Evolutionary conservation across 345 rosid species (phyloP).

Genomic region (Eucalyptus microcorys): DNA sequence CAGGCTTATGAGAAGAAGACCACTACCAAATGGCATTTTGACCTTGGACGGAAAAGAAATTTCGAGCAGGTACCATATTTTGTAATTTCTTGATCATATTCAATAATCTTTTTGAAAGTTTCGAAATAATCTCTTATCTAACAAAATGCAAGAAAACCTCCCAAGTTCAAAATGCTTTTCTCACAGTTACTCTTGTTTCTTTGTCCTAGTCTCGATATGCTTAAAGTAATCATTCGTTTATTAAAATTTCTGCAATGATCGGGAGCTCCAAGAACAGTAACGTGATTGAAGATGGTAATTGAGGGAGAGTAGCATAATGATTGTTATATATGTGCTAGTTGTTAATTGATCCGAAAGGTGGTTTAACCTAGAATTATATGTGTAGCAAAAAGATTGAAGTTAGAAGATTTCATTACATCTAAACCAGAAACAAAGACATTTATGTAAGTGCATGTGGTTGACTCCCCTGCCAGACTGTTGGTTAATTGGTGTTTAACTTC

Average conservation of each 20-base stretch:
- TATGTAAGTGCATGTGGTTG: neutral
- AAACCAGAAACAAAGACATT: neutral
- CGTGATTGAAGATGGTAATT: neutral
- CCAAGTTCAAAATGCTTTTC: neutral
- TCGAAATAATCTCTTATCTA: neutral
- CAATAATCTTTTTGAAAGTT: neutral
- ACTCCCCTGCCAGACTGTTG: neutral
- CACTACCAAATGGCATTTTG: constrained; percentile 86
- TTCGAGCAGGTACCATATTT: constrained; percentile 62
- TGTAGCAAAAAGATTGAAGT: neutral
- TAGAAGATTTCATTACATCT: neutral
- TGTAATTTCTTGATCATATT: neutral
- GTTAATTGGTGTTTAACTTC: neutral
- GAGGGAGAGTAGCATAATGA: neutral
- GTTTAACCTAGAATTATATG: neutral
- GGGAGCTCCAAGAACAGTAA: neutral
- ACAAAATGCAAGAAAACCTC: neutral
- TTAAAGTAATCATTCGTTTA: neutral
- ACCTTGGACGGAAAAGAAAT: constrained; percentile 78
- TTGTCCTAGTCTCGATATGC: neutral
- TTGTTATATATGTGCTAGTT: neutral
- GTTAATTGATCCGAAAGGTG: neutral
- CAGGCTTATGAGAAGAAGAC: constrained; percentile 98
- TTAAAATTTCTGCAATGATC: neutral
- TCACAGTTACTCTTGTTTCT: neutral